Evolutionary conservation across 441 rosid genomes (phyloP).

Genomic region (Pelargonium citronellum): DNA sequence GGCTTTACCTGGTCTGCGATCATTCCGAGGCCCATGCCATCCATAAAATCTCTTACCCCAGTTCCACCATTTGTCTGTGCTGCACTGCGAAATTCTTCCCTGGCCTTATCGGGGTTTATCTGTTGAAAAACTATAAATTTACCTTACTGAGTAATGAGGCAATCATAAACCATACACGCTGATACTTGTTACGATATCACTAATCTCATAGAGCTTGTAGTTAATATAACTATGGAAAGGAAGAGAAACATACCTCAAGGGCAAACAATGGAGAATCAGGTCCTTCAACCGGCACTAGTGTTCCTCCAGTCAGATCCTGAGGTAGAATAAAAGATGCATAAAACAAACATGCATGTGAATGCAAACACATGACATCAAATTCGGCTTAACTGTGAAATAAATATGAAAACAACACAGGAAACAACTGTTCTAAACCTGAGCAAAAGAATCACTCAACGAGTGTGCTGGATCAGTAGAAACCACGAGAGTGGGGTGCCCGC

Average conservation of each 20-base stretch:
- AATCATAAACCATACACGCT: conserved; percentile 4
- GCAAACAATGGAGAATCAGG: conserved; percentile 78
- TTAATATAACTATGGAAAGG: conserved; percentile 7
- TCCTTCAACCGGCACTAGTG: conserved; percentile 77
- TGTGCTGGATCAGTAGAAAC: conserved; percentile 98
- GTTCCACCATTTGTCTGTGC: conserved; percentile 62
- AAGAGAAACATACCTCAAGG: conserved; percentile 53
- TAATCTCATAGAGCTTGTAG: conserved; percentile 14
- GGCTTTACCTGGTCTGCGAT: conserved; percentile 67
- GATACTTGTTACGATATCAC: background rate
- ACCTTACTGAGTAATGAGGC: conserved; percentile 22
- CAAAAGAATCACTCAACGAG: conserved; percentile 88
- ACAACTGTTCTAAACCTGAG: conserved; percentile 46
- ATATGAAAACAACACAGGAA: conserved; percentile 2
- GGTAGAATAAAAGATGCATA: conserved; percentile 7
- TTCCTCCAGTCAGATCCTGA: conserved; percentile 80
- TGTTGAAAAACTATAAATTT: conserved; percentile 35
- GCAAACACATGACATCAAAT: conserved; percentile 17
- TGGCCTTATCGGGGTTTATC: conserved; percentile 85
- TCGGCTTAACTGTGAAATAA: conserved; percentile 8
- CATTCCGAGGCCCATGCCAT: conserved; percentile 93
- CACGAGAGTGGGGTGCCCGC: conserved; percentile 86
- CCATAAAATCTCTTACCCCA: conserved; percentile 84
- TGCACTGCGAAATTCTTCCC: conserved; percentile 75
- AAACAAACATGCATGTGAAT: conserved; percentile 7